phyloP scores from a whole-genome alignment of 2,329 filamentous ascomycete genomes.

The Colletotrichum limetticola region DNA sequence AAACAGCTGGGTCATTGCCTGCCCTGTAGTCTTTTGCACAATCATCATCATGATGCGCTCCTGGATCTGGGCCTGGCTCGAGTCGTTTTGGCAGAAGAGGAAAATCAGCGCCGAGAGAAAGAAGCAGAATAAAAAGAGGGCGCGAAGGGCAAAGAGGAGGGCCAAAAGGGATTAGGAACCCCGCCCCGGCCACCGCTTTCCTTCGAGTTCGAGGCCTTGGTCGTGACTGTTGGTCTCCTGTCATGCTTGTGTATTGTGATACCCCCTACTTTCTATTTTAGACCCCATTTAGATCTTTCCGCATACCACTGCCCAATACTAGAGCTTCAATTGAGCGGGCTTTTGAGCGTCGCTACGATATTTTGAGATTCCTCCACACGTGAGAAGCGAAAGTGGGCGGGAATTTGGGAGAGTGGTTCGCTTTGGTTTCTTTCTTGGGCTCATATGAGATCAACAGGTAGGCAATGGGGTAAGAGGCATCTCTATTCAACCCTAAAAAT shows the following conservation, averaged over 20 bases:
- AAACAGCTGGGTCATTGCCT: slow-evolving; percentile 71
- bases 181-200: not conserved
- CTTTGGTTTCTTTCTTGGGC: too few species aligned
- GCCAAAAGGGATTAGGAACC: slow-evolving; percentile 12
- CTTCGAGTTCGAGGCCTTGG: not conserved
- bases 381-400: not conserved
- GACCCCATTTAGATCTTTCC: not conserved
- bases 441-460: too few species aligned
- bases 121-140: slow-evolving; percentile 42
- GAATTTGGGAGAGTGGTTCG: too few species aligned
- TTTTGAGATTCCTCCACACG: too few species aligned
- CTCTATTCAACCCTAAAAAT: not conserved
- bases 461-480: too few species aligned
- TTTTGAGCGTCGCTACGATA: not conserved
- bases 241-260: slow-evolving; percentile 1
- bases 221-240: not conserved
- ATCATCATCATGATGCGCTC: slow-evolving; percentile 63
- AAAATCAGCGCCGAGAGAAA: slow-evolving; percentile 56
- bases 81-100: slow-evolving; percentile 55
- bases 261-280: not conserved
- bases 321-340: too few species aligned
- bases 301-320: not conserved
- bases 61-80: slow-evolving; percentile 56
- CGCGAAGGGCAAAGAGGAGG: slow-evolving; percentile 2
- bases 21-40: slow-evolving; percentile 62